A percentile compares a stretch with the other conserved stretches of the same genome.
phyloP scores from a whole-genome alignment of 257 asterid species.

The Scutellaria minor region DNA sequence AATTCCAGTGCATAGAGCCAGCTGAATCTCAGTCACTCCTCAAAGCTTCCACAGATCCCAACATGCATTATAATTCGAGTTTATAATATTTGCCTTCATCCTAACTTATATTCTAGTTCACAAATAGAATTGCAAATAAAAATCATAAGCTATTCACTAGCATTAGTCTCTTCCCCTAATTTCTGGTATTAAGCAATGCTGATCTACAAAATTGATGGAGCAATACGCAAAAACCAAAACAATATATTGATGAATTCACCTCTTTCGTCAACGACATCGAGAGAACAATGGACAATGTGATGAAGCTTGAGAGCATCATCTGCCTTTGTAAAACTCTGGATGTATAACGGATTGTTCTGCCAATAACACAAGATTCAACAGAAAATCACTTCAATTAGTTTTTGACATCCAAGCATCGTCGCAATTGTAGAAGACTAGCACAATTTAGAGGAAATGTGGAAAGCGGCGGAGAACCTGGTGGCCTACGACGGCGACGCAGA shows the following conservation, averaged over 20 bases:
- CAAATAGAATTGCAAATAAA: neutral
- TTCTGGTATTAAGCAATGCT: neutral
- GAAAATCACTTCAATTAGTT: neutral
- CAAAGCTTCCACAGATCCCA: neutral
- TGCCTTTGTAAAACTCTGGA: conserved; percentile 91
- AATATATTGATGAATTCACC: conserved; percentile 45
- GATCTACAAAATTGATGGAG: conserved; percentile 22
- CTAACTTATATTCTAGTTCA: neutral
- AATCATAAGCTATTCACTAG: neutral
- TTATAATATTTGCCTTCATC: too few species aligned
- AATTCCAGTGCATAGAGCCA: too few species aligned
- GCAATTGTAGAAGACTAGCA: neutral
- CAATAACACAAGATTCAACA: conserved; percentile 27
- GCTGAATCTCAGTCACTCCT: neutral
- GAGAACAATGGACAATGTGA: conserved; percentile 97
- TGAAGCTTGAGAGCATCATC: conserved; percentile 98
- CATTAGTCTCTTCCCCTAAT: too few species aligned
- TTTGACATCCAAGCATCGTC: neutral
- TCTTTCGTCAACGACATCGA: conserved; percentile 95
- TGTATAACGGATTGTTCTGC: conserved; percentile 95
- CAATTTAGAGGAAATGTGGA: neutral
- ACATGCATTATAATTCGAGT: neutral
- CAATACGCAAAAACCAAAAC: conserved; percentile 8
- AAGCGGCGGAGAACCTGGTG: conserved; percentile 73
- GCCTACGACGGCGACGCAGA: conserved; percentile 99